Conservation (phyloP, 805 yeast genomes). For the Suhomyces tanzawaensis region DNA sequence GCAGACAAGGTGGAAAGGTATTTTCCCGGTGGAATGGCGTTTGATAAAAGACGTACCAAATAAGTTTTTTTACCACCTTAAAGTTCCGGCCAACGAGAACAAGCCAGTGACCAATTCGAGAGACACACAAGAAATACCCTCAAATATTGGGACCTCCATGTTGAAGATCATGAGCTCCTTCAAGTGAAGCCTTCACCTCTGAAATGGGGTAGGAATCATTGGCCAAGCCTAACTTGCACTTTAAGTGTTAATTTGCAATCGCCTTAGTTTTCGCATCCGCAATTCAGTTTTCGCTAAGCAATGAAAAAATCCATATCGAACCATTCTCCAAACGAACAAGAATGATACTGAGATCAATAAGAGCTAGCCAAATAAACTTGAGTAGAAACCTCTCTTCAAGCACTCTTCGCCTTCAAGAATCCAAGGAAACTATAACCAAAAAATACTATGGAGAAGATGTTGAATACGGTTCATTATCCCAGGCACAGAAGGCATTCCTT, state of each 20-base stretch:
- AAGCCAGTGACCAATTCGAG: conserved; percentile 58
- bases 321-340: background rate
- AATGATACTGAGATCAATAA: conserved; percentile 3
- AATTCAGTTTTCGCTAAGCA: background rate
- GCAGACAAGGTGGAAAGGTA: conserved; percentile 49
- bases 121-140: conserved; percentile 60
- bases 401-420: background rate
- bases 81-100: conserved; percentile 44
- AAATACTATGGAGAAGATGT: conserved; percentile 24
- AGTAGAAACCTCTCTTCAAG: background rate
- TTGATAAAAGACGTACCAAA: conserved; percentile 51
- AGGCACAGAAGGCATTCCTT: conserved; percentile 66
- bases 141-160: conserved; percentile 46
- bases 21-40: conserved; percentile 55
- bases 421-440: conserved; percentile 10
- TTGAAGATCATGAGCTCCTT: conserved; percentile 41
- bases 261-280: background rate
- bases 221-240: background rate
- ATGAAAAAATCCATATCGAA: background rate
- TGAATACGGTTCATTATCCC: conserved; percentile 36
- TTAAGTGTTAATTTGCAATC: background rate
- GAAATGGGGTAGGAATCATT: background rate
- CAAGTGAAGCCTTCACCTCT: conserved; percentile 1
- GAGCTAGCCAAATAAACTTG: background rate
- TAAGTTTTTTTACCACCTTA: conserved; percentile 43